These are phyloP conservation scores for Papiliotrema fonsecae DNA, from an alignment of 1,284 basidiomycete genomes.

Conservation along the genomic window DNA sequence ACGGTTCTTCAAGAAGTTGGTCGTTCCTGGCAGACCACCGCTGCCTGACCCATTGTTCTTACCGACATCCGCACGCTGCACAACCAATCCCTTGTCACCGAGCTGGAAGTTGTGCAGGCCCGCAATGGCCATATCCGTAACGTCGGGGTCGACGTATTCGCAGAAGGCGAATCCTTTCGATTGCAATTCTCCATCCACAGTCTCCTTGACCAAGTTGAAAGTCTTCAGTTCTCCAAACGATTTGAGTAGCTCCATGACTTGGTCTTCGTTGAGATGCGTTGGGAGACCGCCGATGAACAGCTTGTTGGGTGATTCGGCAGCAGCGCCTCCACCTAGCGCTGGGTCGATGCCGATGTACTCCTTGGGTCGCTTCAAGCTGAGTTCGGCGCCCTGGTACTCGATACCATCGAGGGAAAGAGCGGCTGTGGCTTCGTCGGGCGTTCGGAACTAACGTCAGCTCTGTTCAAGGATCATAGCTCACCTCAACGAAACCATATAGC, in stretches of 20 bases:
- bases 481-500: conserved; percentile 95
- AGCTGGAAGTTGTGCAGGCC: conserved; percentile 96
- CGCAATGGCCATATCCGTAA: conserved; percentile 94
- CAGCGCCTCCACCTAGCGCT: conserved; percentile 72
- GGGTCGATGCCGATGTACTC: conserved; percentile 67
- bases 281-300: conserved; percentile 96
- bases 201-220: conserved; percentile 95
- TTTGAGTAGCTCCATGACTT: conserved; percentile 95
- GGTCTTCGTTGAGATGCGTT: conserved; percentile 90
- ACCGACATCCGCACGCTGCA: conserved; percentile 71
- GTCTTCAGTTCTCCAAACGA: conserved; percentile 95
- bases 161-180: conserved; percentile 99
- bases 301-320: conserved; percentile 96
- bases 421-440: conserved; percentile 89
- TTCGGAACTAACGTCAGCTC: conserved; percentile 69
- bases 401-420: conserved; percentile 97
- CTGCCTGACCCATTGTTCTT: conserved; percentile 34
- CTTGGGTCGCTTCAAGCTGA: conserved; percentile 94
- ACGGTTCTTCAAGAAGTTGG: conserved; percentile 36
- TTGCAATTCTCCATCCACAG: conserved; percentile 65
- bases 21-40: conserved; percentile 31
- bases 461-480: conserved; percentile 42
- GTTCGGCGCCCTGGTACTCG: conserved; percentile 82
- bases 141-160: conserved; percentile 84
- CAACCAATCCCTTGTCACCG: conserved; percentile 92